Percentiles rank a stretch among this genome's conserved stretches.
Conservation (phyloP, 305 asterid genomes). For the Fraxinus xanthoxyloides region DNA sequence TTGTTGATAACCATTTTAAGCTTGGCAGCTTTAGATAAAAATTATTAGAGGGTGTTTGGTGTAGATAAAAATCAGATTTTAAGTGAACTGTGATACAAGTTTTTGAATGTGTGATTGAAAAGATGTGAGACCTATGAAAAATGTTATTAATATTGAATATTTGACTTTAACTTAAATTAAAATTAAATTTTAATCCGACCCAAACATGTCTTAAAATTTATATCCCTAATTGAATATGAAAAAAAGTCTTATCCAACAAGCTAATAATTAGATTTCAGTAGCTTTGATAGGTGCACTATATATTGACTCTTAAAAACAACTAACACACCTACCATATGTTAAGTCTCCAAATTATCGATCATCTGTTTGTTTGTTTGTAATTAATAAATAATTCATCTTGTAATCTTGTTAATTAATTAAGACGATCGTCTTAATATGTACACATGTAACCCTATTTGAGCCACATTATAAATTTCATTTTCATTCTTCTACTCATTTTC, state of each 20-base stretch:
- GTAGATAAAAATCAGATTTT: too few species aligned
- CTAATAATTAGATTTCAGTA: neutral
- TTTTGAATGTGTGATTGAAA: too few species aligned
- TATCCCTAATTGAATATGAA: neutral
- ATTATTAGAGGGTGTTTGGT: too few species aligned
- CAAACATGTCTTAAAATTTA: too few species aligned
- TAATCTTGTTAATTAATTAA: neutral
- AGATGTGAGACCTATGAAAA: too few species aligned
- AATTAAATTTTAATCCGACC: too few species aligned
- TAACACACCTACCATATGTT: conserved; percentile 22
- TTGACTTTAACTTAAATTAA: too few species aligned
- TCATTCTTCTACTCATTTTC: too few species aligned
- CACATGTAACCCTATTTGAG: neutral
- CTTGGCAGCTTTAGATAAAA: neutral
- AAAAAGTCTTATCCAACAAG: neutral
- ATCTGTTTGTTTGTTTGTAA: neutral
- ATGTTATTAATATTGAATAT: too few species aligned
- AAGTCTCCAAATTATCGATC: neutral
- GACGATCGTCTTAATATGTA: neutral
- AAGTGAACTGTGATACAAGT: too few species aligned
- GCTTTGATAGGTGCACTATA: neutral
- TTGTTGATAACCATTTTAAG: too few species aligned
- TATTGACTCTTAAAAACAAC: conserved; percentile 22
- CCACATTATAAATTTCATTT: too few species aligned
- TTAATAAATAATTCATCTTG: neutral